phyloP scores from a whole-genome alignment of 1,284 basidiomycete species.

The Hypsizygus ulmarius region DNA sequence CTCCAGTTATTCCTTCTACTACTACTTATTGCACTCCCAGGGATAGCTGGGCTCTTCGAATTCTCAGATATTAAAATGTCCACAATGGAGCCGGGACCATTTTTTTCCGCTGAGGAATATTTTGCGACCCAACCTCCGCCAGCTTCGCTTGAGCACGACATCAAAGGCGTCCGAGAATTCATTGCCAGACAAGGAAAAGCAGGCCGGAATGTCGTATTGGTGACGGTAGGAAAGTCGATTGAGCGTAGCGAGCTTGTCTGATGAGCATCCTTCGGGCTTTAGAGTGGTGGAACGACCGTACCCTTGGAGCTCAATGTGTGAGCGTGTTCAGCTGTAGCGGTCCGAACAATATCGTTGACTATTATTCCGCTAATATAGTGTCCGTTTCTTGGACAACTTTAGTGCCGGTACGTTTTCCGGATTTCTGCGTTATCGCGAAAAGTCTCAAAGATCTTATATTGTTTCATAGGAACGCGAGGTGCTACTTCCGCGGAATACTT shows the following conservation, averaged over 20 bases:
- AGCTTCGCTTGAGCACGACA: conserved; percentile 61
- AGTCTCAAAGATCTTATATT: not conserved
- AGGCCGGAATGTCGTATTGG: conserved; percentile 82
- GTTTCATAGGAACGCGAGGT: conserved; percentile 78
- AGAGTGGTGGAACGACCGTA: conserved; percentile 96
- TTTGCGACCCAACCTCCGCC: conserved; percentile 84
- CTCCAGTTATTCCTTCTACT: not conserved
- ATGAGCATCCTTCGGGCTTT: not conserved
- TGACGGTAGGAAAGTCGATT: conserved; percentile 69
- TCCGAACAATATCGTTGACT: conserved; percentile 9
- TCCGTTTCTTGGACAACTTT: conserved; percentile 98
- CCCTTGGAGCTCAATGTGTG: conserved; percentile 96
- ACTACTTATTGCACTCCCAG: not conserved
- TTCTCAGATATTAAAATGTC: not conserved
- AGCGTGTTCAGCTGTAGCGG: conserved; percentile 36
- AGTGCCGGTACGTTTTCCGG: conserved; percentile 73
- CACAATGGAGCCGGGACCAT: conserved; percentile 21
- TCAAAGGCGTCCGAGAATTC: conserved; percentile 65
- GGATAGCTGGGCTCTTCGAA: not conserved
- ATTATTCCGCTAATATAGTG: conserved; percentile 48
- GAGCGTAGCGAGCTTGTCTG: conserved; percentile 6
- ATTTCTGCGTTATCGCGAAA: conserved; percentile 8
- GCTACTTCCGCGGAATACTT: conserved; percentile 99
- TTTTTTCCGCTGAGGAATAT: conserved; percentile 83
- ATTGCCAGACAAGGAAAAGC: conserved; percentile 63